Conservation (phyloP, 208 protist genomes). For the Crithidia expoeki region DNA sequence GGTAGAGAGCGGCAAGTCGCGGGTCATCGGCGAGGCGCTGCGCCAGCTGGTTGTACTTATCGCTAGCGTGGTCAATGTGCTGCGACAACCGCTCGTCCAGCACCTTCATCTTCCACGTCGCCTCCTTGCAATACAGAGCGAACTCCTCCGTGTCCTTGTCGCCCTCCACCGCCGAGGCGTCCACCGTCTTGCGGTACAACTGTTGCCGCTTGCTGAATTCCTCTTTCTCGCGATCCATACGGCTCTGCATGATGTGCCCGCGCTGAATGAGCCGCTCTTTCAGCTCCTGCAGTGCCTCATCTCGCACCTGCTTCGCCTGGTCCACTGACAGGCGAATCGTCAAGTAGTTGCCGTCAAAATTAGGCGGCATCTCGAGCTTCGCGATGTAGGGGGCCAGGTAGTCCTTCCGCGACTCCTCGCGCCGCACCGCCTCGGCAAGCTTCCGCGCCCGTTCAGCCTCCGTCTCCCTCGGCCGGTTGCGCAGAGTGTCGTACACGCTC, state of each 20-base stretch:
- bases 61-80: slow-evolving; percentile 86
- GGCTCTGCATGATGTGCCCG: slow-evolving; percentile 89
- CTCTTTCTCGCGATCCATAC: slow-evolving; percentile 90
- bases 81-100: slow-evolving; percentile 87
- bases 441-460: slow-evolving; percentile 74
- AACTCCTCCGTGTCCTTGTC: slow-evolving; percentile 86
- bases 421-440: slow-evolving; percentile 68
- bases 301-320: slow-evolving; percentile 84
- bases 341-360: slow-evolving; percentile 82
- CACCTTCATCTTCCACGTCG: slow-evolving; percentile 91
- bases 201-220: slow-evolving; percentile 77
- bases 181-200: slow-evolving; percentile 74
- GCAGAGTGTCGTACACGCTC: slow-evolving; percentile 88
- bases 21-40: slow-evolving; percentile 79
- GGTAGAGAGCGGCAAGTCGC: slow-evolving; percentile 68
- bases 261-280: slow-evolving; percentile 92
- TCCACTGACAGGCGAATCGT: slow-evolving; percentile 66
- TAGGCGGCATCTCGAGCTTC: slow-evolving; percentile 67
- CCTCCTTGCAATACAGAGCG: slow-evolving; percentile 87
- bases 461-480: slow-evolving; percentile 86
- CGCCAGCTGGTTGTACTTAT: slow-evolving; percentile 84
- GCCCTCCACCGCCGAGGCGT: slow-evolving; percentile 64
- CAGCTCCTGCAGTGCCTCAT: slow-evolving; percentile 82
- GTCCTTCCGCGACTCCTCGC: slow-evolving; percentile 83
- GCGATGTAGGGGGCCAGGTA: slow-evolving; percentile 92